phyloP scores from a whole-genome alignment of 1,284 basidiomycete genomes.

The Cyathus pygmaeus region DNA sequence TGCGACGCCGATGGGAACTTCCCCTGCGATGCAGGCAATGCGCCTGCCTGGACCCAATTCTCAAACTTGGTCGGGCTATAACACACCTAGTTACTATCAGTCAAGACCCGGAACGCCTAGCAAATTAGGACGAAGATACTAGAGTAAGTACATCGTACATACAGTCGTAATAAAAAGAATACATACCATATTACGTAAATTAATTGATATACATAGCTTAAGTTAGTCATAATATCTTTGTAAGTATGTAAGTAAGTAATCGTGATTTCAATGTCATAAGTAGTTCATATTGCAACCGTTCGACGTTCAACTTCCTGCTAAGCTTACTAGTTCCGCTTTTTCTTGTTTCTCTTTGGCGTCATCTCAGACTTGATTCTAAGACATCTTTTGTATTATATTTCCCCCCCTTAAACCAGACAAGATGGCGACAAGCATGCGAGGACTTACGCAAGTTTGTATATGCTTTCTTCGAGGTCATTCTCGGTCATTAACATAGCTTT shows the following conservation, averaged over 20 bases:
- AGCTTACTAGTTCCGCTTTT: not conserved
- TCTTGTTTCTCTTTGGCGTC: not conserved
- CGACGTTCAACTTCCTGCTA: not conserved
- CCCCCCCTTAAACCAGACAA: slow-evolving; percentile 21
- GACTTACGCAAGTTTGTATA: slow-evolving; percentile 80
- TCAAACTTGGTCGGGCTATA: slow-evolving; percentile 55
- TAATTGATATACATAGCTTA: no score
- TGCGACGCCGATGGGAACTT: slow-evolving; percentile 72
- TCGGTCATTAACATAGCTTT: slow-evolving; percentile 4
- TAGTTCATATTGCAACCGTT: no score
- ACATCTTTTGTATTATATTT: no score
- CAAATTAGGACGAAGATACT: slow-evolving; percentile 44
- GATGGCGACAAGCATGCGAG: slow-evolving; percentile 91
- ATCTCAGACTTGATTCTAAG: no score
- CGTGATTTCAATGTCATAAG: no score
- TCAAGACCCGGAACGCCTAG: slow-evolving; percentile 77
- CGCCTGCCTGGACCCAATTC: slow-evolving; percentile 42
- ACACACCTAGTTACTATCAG: slow-evolving; percentile 63
- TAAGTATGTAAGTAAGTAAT: no score
- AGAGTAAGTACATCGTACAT: no score
- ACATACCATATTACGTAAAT: no score
- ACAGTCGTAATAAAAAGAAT: no score
- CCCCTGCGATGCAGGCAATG: slow-evolving; percentile 37
- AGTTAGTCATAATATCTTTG: no score
- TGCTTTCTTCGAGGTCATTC: no score